These are phyloP conservation scores for Epichloe amarillans DNA, from an alignment of 2,329 filamentous ascomycete species.

Conservation along the genomic window DNA sequence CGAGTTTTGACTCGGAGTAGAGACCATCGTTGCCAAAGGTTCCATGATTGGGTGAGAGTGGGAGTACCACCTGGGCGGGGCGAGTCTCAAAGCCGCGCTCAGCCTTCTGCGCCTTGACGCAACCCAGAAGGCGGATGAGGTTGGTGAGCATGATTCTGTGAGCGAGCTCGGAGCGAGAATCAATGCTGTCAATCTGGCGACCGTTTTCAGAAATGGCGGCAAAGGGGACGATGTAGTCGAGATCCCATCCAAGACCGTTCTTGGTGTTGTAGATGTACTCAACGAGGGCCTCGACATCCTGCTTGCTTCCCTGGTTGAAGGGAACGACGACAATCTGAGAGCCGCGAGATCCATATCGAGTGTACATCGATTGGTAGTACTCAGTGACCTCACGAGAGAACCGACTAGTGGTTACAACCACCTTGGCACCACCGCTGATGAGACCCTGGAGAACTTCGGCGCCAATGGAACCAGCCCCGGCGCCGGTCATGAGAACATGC, in stretches of 20 bases:
- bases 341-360: conserved; percentile 80
- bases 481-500: conserved; percentile 95
- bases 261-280: conserved; percentile 96
- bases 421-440: conserved; percentile 92
- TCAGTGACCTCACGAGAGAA: conserved; percentile 97
- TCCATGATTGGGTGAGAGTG: conserved; percentile 93
- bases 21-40: conserved; percentile 97
- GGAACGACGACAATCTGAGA: conserved; percentile 96
- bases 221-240: conserved; percentile 92
- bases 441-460: conserved; percentile 92
- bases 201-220: conserved; percentile 97
- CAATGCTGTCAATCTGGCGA: conserved; percentile 90
- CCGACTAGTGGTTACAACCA: conserved; percentile 89
- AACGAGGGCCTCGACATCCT: conserved; percentile 86
- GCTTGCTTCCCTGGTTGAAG: conserved; percentile 98
- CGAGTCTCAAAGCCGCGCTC: conserved; percentile 84
- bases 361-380: conserved; percentile 99
- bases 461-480: conserved; percentile 93
- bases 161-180: conserved; percentile 94
- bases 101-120: conserved; percentile 82
- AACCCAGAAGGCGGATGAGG: conserved; percentile 77
- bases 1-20: conserved; percentile 96
- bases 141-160: conserved; percentile 99
- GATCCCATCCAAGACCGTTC: conserved; percentile 93
- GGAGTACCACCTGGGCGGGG: conserved; percentile 90